These are phyloP conservation scores for Beauveria medogensis DNA, from an alignment of 2,329 filamentous ascomycete genomes.

Conservation along the genomic window DNA sequence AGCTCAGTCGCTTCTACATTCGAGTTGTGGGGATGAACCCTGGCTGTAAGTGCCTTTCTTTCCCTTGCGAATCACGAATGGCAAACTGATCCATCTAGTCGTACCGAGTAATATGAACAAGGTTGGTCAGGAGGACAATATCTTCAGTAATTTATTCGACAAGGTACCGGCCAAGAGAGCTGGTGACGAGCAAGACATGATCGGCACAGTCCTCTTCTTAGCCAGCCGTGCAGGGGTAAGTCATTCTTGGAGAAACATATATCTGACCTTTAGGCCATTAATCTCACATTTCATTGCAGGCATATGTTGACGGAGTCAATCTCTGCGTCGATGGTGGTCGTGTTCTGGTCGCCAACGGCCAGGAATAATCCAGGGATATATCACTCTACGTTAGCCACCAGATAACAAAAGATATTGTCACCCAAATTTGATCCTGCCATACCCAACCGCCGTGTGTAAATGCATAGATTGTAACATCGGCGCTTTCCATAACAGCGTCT, in stretches of 20 bases:
- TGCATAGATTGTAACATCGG: too few relatives aligned
- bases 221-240: background rate
- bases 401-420: background rate
- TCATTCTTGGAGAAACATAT: too few relatives aligned
- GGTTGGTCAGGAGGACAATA: background rate
- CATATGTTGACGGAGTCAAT: background rate
- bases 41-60: slow-evolving; percentile 20
- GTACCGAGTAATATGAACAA: background rate
- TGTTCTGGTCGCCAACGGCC: background rate
- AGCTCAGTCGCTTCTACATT: slow-evolving; percentile 31
- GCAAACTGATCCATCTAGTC: background rate
- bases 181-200: background rate
- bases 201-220: background rate
- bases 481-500: too few relatives aligned
- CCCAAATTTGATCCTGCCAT: too few relatives aligned
- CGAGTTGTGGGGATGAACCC: slow-evolving; percentile 26
- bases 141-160: background rate
- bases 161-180: background rate
- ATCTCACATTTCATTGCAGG: background rate
- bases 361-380: background rate
- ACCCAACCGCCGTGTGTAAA: too few relatives aligned
- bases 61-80: background rate
- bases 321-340: background rate
- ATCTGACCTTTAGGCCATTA: background rate
- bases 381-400: background rate